Base-by-base conservation (phyloP, 129 eudicot genomes). In the Heracleum sosnowskyi region DNA sequence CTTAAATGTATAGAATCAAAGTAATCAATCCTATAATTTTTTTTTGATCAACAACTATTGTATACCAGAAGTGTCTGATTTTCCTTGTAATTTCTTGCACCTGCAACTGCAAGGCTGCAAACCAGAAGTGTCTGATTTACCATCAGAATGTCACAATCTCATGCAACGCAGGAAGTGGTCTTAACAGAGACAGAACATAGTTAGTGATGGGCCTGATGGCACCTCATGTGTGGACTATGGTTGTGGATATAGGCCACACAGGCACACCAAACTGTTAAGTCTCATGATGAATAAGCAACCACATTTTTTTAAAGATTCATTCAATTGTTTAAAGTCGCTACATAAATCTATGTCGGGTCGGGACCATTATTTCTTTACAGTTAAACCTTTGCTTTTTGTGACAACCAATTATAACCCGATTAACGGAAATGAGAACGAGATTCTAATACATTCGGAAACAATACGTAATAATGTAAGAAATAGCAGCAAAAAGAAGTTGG, bases 201-300 rank as follows among this genome's bases (percentile, higher is more conserved):
- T 60, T 60, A 17, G 15, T n/a, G 12, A 60, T 60, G 68, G 68
- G 68, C 34, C 68, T 49, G 57, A 24, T 57, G 64, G 13, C 31
- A 24, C 31, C 28, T 57, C 31, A 57, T 49, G 9, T 44, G 3
- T 49, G 60, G 24, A 49, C 31, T 9, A 9, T 24, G 29, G 28
- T 51, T 51, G 26, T 60, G 68, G 34, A n/a, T n/a, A 9, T 10
- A 60, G 34, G 1, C 17, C 33, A 60, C 2, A 60, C 68, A 60
- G 33, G 68, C 68, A 26, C 68, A 60, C 68, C 68, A 60, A 60
- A n/a, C n/a, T 60, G 68, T 60, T 33, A 60, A 60, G 33, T 60
- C 34, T 60, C 68, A 60, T 60, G 68, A 60, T 60, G 68, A 60
- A 60, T 60, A 60, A 16, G 34, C 34, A 60, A 60, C 68, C 34